A percentile compares a stretch with the other conserved stretches of the same genome.
Conservation (phyloP, 1,284 basidiomycete genomes). For the Takashimella koratensis region DNA sequence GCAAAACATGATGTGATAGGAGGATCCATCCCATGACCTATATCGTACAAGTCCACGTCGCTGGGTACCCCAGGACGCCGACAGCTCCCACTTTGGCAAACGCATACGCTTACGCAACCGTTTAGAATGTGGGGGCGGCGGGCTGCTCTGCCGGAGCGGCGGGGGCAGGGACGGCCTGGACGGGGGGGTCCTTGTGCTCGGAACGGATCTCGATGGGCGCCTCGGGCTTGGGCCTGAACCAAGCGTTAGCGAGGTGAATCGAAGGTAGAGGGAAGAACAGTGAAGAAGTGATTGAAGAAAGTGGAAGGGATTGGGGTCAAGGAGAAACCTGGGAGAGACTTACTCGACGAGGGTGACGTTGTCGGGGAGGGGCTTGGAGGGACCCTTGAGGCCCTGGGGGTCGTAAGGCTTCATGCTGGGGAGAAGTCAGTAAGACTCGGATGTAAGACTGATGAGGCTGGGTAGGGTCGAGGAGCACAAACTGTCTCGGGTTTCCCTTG, state of each 20-base stretch:
- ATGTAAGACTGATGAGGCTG: background rate
- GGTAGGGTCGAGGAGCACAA: background rate
- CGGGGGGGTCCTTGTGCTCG: conserved; percentile 46
- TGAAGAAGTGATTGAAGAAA: background rate
- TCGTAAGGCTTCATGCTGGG: conserved; percentile 93
- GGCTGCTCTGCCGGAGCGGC: conserved; percentile 13
- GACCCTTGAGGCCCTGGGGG: conserved; percentile 82
- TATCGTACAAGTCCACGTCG: background rate
- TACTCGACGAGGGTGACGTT: conserved; percentile 82
- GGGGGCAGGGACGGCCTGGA: conserved; percentile 28
- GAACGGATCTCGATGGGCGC: conserved; percentile 51
- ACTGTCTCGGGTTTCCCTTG: background rate
- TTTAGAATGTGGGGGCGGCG: background rate
- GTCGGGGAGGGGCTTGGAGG: conserved; percentile 92
- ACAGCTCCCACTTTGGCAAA: too few species aligned
- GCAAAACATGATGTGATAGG: too few species aligned
- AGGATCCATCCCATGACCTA: background rate
- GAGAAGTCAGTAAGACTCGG: conserved; percentile 5
- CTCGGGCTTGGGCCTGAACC: conserved; percentile 55
- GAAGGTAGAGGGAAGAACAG: background rate
- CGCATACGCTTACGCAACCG: background rate
- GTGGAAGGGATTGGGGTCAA: conserved; percentile 52
- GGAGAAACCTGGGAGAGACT: conserved; percentile 33
- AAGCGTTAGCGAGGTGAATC: conserved; percentile 14
- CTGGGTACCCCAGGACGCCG: background rate